Base-by-base conservation (phyloP, 768 basidiomycete genomes). In the Lactarius psammicola region DNA sequence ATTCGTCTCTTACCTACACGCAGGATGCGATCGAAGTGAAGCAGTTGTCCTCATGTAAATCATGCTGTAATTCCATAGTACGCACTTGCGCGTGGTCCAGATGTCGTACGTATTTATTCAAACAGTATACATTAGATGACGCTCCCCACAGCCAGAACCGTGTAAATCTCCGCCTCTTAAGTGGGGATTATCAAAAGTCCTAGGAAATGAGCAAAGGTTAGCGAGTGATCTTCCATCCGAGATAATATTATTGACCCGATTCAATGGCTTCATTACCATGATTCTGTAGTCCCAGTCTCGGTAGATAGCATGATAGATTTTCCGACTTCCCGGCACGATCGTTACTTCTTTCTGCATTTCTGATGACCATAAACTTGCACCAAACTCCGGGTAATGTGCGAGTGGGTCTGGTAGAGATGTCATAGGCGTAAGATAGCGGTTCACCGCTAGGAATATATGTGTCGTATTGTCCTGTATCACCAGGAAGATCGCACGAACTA, bases 211-310 rank as follows among this genome's bases (percentile, higher is more conserved):
- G 38, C 38, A 6, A 40, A 40, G 38, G 38, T 40, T 15, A 40
- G 38, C 17, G 17, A 40, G 38, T 15, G 2, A 40, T 15, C 38
- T 40, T 40, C 38, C 38, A 40, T 40, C 13, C 38, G 11, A 40
- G 38, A 15, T 40, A 17, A 40, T 40, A 40, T 40, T 40, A 17
- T 15, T 40, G 38, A 59, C 57, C 26, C 56, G 15, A 4, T 58
- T 58, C 20, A 58, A 28, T 23, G 38, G 56, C 23, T 58, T 58
- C 56, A 59, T 59, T 26, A 42, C 57, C 57, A 59, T 26, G 11
- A 59, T 44, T n/a, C 30, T 59, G 40, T 44, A 26, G 38, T 40
- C 38, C 38, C 38, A 40, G 38, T 40, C 38, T 40, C 26, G 28
- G 38, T 59, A 31, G 33, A 59, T 44, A 10, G 57, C 57, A 46